A percentile compares a stretch with the other conserved stretches of the same genome.
Evolutionary conservation across 768 basidiomycete species (phyloP).

Genomic region (Rhizopogon vinicolor): DNA sequence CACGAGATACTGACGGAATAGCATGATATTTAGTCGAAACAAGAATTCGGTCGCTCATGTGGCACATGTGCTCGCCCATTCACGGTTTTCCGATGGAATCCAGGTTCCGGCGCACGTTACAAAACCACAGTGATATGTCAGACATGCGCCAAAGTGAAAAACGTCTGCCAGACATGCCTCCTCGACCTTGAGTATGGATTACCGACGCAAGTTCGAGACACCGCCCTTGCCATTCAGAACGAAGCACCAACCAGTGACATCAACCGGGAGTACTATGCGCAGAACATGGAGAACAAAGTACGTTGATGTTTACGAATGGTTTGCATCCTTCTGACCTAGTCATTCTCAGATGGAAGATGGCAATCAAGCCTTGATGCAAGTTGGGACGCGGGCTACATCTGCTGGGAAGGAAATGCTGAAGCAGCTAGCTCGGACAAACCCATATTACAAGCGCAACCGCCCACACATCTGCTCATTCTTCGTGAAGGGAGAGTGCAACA

Average conservation of each 20-base stretch:
- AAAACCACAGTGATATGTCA: conserved; percentile 98
- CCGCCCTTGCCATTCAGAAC: conserved; percentile 79
- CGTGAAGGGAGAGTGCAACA: conserved; percentile 89
- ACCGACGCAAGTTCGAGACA: conserved; percentile 96
- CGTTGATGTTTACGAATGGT: neutral
- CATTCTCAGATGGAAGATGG: conserved; percentile 57
- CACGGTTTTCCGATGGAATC: conserved; percentile 98
- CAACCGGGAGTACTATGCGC: conserved; percentile 92
- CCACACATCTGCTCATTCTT: conserved; percentile 96
- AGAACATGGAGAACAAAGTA: conserved; percentile 87
- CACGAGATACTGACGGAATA: neutral
- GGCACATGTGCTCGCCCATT: conserved; percentile 97
- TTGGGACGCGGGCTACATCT: conserved; percentile 55
- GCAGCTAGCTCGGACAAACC: conserved; percentile 89
- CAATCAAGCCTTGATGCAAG: conserved; percentile 57
- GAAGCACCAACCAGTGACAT: conserved; percentile 96
- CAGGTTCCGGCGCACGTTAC: conserved; percentile 87
- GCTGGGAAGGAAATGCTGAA: conserved; percentile 98
- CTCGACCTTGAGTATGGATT: conserved; percentile 95
- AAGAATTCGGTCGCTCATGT: conserved; percentile 93
- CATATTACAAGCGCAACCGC: conserved; percentile 94
- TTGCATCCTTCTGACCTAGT: neutral
- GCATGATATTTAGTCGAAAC: conserved; percentile 70
- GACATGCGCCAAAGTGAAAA: conserved; percentile 94
- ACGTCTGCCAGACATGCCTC: conserved; percentile 96